Conservation (phyloP, 1,284 basidiomycete genomes). For the Ustilago crameri region DNA sequence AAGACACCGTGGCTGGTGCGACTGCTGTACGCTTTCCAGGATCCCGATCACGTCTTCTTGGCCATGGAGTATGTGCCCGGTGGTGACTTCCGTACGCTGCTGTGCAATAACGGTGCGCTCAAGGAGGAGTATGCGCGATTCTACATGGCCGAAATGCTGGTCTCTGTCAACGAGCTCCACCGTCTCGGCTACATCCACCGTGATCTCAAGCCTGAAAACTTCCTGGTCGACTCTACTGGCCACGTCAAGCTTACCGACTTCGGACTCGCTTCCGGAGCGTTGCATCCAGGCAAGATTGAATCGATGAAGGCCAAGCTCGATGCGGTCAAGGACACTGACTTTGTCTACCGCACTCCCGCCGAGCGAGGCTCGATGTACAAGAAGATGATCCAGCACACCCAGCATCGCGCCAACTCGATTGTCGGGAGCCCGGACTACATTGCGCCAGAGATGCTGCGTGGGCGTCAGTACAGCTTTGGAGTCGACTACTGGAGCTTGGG, state of each 20-base stretch:
- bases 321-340: constrained; percentile 91
- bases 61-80: constrained; percentile 72
- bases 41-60: constrained; percentile 65
- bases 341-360: constrained; percentile 90
- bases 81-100: constrained; percentile 67
- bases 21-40: constrained; percentile 67
- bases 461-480: constrained; percentile 91
- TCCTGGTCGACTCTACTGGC: constrained; percentile 91
- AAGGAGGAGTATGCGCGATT: constrained; percentile 67
- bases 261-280: constrained; percentile 92
- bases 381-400: constrained; percentile 88
- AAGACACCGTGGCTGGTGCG: constrained; percentile 66
- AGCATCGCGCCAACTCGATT: constrained; percentile 91
- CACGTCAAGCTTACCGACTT: constrained; percentile 99
- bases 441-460: constrained; percentile 85
- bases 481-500: constrained; percentile 99
- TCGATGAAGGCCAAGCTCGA: constrained; percentile 95
- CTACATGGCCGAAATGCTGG: constrained; percentile 68
- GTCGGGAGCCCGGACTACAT: constrained; percentile 96
- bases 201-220: constrained; percentile 99
- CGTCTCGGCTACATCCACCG: constrained; percentile 75
- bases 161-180: constrained; percentile 66
- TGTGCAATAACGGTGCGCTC: constrained; percentile 70
- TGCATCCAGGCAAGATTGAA: constrained; percentile 95
- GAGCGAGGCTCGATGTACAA: constrained; percentile 95